These are phyloP conservation scores for Abrus precatorius DNA, from an alignment of 306 rosid species.

Conservation along the genomic window DNA sequence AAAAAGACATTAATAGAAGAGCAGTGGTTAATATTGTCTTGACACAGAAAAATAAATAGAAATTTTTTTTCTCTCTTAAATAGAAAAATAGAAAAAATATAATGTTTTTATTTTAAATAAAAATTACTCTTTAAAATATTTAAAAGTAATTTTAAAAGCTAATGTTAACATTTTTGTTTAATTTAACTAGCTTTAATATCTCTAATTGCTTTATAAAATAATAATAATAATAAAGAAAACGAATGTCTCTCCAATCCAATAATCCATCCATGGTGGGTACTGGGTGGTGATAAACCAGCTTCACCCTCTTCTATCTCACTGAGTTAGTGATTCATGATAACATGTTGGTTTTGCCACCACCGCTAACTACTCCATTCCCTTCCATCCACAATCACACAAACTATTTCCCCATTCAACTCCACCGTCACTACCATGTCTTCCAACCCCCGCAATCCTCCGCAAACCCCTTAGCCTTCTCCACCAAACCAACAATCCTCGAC, in stretches of 20 bases:
- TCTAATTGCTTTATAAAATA: neutral
- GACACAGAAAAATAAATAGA: too few relatives aligned
- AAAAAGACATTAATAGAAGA: too few relatives aligned
- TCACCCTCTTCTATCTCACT: neutral
- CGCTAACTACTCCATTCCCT: constrained; percentile 53
- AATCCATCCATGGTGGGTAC: too few relatives aligned
- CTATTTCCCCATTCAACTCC: constrained; percentile 23
- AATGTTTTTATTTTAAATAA: too few relatives aligned
- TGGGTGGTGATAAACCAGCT: neutral
- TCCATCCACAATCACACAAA: constrained; percentile 38
- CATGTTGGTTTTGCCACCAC: constrained; percentile 61
- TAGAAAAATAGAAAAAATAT: too few relatives aligned
- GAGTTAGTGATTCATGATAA: neutral
- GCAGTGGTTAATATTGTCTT: too few relatives aligned
- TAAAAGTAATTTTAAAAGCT: too few relatives aligned
- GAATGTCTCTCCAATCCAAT: neutral
- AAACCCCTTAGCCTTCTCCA: constrained; percentile 42
- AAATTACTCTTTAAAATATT: too few relatives aligned
- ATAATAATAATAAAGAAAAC: neutral
- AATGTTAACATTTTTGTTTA: too few relatives aligned
- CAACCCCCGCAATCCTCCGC: constrained; percentile 46
- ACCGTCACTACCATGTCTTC: constrained; percentile 24
- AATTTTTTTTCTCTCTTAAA: too few relatives aligned
- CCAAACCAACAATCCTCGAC: constrained; percentile 39
- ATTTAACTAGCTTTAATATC: neutral